phyloP scores from a whole-genome alignment of 768 basidiomycete species.

The Pisolithus tinctorius region DNA sequence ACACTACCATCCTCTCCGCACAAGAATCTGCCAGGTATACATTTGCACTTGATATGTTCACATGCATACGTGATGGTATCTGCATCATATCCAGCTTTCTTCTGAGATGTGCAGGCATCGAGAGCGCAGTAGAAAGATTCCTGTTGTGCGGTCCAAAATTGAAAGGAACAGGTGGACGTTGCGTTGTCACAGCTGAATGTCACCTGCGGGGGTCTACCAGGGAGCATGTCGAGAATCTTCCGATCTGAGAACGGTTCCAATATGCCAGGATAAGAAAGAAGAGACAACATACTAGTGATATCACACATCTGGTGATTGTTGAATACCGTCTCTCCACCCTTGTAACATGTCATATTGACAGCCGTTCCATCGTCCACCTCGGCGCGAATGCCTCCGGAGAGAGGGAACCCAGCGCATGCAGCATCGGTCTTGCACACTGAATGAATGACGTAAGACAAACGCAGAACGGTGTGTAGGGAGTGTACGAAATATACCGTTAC shows the following conservation, averaged over 20 bases:
- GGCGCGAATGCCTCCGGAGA: conserved; percentile 37
- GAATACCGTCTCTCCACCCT: conserved; percentile 87
- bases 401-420: conserved; percentile 75
- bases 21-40: conserved; percentile 90
- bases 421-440: conserved; percentile 81
- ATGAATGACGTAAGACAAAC: neutral
- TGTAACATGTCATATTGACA: conserved; percentile 88
- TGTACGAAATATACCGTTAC: conserved; percentile 67
- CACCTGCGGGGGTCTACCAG: conserved; percentile 86
- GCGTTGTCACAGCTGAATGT: conserved; percentile 84
- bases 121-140: conserved; percentile 96
- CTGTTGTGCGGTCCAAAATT: conserved; percentile 94
- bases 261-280: neutral
- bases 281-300: conserved; percentile 75
- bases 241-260: conserved; percentile 49
- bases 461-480: neutral
- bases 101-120: conserved; percentile 52
- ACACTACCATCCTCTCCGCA: conserved; percentile 95
- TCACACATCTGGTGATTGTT: conserved; percentile 97
- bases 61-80: conserved; percentile 79
- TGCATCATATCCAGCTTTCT: conserved; percentile 45
- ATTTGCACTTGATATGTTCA: conserved; percentile 80
- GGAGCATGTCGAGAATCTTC: conserved; percentile 91
- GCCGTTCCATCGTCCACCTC: conserved; percentile 34
- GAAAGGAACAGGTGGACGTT: conserved; percentile 75